Percentiles rank a stretch among this genome's conserved stretches.
Conservation (phyloP, 2,329 filamentous ascomycete genomes). For the Exophiala xenobiotica region DNA sequence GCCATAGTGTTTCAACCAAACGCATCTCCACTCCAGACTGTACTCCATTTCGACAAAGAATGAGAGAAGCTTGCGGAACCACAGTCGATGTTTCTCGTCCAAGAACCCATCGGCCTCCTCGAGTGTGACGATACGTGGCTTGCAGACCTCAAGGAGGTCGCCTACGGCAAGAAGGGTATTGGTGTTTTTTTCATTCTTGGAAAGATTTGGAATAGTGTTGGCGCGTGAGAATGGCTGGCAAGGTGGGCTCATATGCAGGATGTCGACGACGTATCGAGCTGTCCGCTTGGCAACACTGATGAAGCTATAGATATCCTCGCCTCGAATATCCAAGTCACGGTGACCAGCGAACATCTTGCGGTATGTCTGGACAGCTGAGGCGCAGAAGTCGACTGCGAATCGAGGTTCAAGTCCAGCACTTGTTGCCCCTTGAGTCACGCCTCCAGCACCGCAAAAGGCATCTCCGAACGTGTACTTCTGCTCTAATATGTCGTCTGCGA, state of each 20-base stretch:
- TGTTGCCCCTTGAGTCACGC: conserved; percentile 64
- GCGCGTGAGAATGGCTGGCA: conserved; percentile 75
- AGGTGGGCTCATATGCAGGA: conserved; percentile 73
- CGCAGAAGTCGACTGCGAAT: conserved; percentile 65
- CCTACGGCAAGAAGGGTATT: conserved; percentile 52
- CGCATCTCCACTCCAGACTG: conserved; percentile 66
- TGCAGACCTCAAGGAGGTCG: conserved; percentile 56
- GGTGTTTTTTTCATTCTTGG: conserved; percentile 66
- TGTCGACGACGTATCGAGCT: conserved; percentile 54
- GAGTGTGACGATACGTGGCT: conserved; percentile 70
- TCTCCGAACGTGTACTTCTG: conserved; percentile 69
- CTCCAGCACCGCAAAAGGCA: conserved; percentile 71
- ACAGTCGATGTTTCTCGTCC: conserved; percentile 51
- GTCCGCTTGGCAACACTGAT: too few species aligned
- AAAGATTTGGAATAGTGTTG: conserved; percentile 58
- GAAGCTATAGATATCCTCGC: conserved; percentile 48
- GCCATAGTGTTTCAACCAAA: conserved; percentile 52
- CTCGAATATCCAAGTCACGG: not conserved
- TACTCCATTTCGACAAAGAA: conserved; percentile 67
- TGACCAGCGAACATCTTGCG: conserved; percentile 59
- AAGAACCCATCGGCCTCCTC: conserved; percentile 75
- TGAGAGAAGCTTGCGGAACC: conserved; percentile 61
- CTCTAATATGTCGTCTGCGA: too few species aligned
- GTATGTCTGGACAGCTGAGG: conserved; percentile 59
- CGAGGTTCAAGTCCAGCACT: conserved; percentile 58